Evolutionary conservation across 192 early-diverging fungal genomes (phyloP).

Genomic region (Gaertneriomyces sp.): DNA sequence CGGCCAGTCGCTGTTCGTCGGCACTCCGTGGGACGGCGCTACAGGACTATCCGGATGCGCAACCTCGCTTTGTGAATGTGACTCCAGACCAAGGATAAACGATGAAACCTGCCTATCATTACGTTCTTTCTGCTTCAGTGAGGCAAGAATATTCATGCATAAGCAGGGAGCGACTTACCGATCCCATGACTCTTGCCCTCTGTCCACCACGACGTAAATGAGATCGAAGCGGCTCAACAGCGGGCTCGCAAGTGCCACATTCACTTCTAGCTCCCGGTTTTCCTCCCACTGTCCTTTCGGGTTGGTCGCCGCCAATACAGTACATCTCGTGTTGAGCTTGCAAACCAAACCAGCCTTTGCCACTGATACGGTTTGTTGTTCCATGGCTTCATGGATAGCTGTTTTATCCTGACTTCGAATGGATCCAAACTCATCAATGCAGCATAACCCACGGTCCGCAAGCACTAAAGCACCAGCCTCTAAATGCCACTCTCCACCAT

Average conservation of each 20-base stretch:
- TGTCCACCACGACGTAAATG: constrained; percentile 66
- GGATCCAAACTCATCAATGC: constrained; percentile 81
- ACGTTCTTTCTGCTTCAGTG: no score
- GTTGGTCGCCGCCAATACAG: constrained; percentile 78
- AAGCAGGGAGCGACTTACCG: constrained; percentile 32
- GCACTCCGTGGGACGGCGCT: no score
- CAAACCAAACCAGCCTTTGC: constrained; percentile 80
- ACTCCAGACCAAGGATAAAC: constrained; percentile 38
- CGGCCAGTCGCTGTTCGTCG: no score
- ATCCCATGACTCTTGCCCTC: constrained; percentile 65
- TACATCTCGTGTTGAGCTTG: constrained; percentile 71
- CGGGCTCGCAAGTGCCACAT: constrained; percentile 63
- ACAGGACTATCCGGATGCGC: no score
- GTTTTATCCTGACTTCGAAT: constrained; percentile 70
- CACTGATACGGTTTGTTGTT: constrained; percentile 78
- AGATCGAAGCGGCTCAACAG: constrained; percentile 74
- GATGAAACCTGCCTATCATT: constrained; percentile 36
- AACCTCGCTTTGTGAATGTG: not conserved
- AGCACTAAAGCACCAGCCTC: constrained; percentile 79
- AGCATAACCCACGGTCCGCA: constrained; percentile 74
- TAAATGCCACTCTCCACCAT: constrained; percentile 73
- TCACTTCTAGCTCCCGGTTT: constrained; percentile 55
- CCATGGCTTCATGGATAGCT: constrained; percentile 79
- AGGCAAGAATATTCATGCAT: not conserved
- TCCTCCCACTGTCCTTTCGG: constrained; percentile 72